phyloP scores from a whole-genome alignment of 768 basidiomycete genomes.

The Leccinum arenicola region DNA sequence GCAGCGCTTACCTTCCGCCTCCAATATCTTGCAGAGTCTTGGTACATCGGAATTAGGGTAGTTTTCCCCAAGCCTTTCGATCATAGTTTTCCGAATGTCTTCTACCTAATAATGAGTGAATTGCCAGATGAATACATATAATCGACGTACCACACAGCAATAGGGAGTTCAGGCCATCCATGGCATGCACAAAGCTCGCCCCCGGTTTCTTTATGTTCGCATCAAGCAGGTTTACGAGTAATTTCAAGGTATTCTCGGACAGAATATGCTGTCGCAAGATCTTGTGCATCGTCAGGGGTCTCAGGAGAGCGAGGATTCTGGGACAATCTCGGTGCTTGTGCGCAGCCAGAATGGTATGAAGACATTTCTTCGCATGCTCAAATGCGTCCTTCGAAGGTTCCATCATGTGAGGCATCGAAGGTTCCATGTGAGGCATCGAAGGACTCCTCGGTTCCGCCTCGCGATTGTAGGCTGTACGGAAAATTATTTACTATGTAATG shows the following conservation, averaged over 20 bases:
- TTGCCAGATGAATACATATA: neutral
- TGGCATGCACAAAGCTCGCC: neutral
- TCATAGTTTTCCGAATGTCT: neutral
- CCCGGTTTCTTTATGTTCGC: neutral
- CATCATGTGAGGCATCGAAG: neutral
- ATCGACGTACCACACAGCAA: neutral
- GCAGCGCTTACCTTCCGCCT: too few relatives aligned
- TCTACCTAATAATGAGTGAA: neutral
- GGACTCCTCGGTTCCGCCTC: neutral
- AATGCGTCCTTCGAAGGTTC: too few relatives aligned
- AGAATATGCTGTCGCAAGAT: neutral
- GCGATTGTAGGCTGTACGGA: neutral
- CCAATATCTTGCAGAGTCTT: too few relatives aligned
- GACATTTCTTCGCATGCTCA: neutral
- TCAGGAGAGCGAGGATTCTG: neutral
- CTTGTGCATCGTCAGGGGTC: neutral
- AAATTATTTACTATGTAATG: neutral
- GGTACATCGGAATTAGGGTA: too few relatives aligned
- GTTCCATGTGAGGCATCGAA: neutral
- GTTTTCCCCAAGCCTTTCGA: too few relatives aligned
- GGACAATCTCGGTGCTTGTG: neutral
- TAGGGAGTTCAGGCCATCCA: neutral
- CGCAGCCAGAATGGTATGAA: neutral
- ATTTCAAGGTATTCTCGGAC: neutral
- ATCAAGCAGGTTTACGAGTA: neutral